These are phyloP conservation scores for Paracoccidioides lutzii DNA, from an alignment of 2,329 filamentous ascomycete species.

Conservation along the genomic window DNA sequence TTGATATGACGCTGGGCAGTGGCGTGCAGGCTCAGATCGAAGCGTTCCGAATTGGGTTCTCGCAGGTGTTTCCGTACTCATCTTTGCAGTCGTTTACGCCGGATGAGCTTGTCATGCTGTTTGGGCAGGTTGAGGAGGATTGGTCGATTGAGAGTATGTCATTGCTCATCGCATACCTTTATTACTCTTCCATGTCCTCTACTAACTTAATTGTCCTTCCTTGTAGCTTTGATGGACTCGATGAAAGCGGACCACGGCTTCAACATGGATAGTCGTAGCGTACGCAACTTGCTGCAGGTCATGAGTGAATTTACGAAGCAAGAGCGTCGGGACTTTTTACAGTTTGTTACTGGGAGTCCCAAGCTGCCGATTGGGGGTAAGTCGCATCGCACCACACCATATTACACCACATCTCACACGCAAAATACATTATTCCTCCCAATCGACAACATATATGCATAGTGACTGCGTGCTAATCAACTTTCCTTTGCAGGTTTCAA, in stretches of 20 bases:
- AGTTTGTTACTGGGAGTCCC: slow-evolving; percentile 95
- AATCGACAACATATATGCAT: slow-evolving; percentile 2
- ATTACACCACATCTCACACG: too few relatives aligned
- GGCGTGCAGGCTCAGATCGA: slow-evolving; percentile 83
- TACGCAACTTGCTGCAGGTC: slow-evolving; percentile 79
- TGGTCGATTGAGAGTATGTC: slow-evolving; percentile 92
- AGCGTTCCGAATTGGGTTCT: slow-evolving; percentile 82
- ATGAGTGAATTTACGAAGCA: slow-evolving; percentile 74
- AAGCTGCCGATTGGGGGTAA: slow-evolving; percentile 95
- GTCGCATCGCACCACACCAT: slow-evolving; percentile 16
- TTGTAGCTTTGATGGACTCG: slow-evolving; percentile 78
- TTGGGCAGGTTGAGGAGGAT: slow-evolving; percentile 85
- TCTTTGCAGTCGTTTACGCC: slow-evolving; percentile 89
- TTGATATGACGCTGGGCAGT: slow-evolving; percentile 79
- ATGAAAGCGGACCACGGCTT: slow-evolving; percentile 98
- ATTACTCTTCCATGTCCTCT: not conserved
- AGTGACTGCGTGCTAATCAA: slow-evolving; percentile 21
- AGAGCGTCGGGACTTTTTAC: slow-evolving; percentile 82
- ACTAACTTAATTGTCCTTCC: slow-evolving; percentile 17
- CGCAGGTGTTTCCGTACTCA: slow-evolving; percentile 89
- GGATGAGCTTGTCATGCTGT: slow-evolving; percentile 85
- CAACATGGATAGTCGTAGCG: slow-evolving; percentile 95
- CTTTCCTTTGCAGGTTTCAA: slow-evolving; percentile 61
- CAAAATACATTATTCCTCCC: not conserved
- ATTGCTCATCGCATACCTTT: not conserved